Evolutionary conservation across 352 stramenopile species (phyloP).

Genomic region (Plasmopara halstedii): DNA sequence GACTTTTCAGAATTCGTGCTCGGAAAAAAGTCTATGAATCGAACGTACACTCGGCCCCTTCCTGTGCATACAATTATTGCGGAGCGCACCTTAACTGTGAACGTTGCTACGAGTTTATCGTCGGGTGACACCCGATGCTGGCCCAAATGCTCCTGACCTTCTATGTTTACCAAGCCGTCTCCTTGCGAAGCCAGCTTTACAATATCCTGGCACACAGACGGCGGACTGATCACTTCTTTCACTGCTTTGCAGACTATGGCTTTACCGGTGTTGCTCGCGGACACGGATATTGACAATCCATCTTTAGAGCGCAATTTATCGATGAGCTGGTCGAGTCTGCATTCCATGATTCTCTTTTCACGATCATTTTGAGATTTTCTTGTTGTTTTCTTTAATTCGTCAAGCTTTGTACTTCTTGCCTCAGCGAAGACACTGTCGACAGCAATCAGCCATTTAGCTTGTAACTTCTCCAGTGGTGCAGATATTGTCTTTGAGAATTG

Average conservation of each 20-base stretch:
- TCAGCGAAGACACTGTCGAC: conserved; percentile 16
- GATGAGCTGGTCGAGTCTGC: conserved; percentile 2
- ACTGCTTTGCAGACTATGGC: neutral
- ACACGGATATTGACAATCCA: conserved; percentile 7
- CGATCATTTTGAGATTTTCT: conserved; percentile 2
- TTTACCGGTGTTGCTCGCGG: neutral
- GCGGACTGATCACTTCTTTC: conserved; percentile 1
- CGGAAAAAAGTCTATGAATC: conserved; percentile 13
- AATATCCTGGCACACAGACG: conserved; percentile 8
- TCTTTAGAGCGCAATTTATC: conserved; percentile 1
- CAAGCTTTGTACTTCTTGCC: neutral
- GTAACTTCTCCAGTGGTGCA: conserved; percentile 10
- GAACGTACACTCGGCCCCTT: conserved; percentile 12
- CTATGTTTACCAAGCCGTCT: neutral
- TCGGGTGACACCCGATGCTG: neutral
- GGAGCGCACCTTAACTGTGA: conserved; percentile 24
- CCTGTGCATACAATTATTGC: conserved; percentile 12
- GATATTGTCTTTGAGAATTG: conserved; percentile 6
- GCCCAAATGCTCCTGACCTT: conserved; percentile 8
- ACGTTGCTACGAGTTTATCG: conserved; percentile 16
- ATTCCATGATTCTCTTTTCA: conserved; percentile 4
- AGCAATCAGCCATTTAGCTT: conserved; percentile 22
- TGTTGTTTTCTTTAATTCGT: conserved; percentile 6
- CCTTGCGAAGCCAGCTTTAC: conserved; percentile 12
- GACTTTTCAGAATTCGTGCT: neutral